Evolutionary conservation across 2,329 filamentous ascomycete species (phyloP).

Genomic region (Penicillium glabrum): DNA sequence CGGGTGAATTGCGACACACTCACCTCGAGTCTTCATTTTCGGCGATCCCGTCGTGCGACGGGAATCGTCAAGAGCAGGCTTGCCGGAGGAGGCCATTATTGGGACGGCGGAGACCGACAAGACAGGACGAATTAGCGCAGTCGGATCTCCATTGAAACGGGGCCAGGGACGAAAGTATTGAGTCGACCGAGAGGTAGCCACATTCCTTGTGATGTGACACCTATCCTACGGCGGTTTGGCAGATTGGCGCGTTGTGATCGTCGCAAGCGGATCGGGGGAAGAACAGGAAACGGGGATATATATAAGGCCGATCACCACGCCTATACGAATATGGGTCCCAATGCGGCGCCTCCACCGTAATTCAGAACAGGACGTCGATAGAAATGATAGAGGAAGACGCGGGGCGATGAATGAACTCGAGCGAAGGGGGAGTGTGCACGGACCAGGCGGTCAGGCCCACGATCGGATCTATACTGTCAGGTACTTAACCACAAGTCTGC

Average conservation of each 20-base stretch:
- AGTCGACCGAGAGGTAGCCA: conserved; percentile 30
- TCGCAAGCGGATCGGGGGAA: conserved; percentile 14
- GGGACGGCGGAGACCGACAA: conserved; percentile 28
- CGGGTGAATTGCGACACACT: conserved; percentile 20
- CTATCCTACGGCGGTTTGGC: conserved; percentile 14
- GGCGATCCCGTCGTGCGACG: conserved; percentile 48
- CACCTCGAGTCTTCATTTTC: conserved; percentile 51
- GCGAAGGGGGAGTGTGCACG: conserved; percentile 24
- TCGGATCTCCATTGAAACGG: conserved; percentile 42
- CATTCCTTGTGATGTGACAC: conserved; percentile 35
- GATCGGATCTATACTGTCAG: neutral
- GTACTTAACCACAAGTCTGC: neutral
- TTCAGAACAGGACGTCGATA: conserved; percentile 13
- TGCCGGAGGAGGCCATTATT: conserved; percentile 45
- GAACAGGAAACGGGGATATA: conserved; percentile 7
- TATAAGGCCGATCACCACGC: conserved; percentile 8
- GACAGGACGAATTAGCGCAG: conserved; percentile 37
- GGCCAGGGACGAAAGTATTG: conserved; percentile 28
- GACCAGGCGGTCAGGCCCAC: conserved; percentile 27
- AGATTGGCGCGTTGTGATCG: conserved; percentile 11
- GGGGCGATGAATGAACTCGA: conserved; percentile 25
- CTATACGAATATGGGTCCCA: conserved; percentile 12
- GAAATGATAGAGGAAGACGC: conserved; percentile 21
- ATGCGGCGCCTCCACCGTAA: conserved; percentile 16
- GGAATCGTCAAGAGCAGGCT: conserved; percentile 46